Conservation (phyloP, 805 yeast species). For the Alloascoidea hylecoeti region DNA sequence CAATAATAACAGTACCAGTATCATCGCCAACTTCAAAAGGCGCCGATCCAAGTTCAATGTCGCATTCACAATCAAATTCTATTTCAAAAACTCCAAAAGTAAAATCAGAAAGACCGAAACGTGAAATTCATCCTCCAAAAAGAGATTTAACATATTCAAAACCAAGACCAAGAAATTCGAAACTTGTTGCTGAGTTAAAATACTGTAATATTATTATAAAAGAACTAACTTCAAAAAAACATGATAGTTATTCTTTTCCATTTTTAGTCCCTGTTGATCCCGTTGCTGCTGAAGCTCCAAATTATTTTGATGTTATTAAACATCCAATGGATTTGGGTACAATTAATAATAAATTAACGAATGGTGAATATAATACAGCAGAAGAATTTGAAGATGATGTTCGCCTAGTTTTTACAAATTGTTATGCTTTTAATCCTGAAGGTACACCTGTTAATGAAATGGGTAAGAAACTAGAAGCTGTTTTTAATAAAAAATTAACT, state of each 20-base stretch:
- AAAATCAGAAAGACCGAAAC: conserved; percentile 89
- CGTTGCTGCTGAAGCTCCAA: conserved; percentile 83
- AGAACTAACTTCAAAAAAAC: conserved; percentile 74
- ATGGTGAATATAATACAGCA: conserved; percentile 79
- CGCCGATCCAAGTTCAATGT: too few species aligned
- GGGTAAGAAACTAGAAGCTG: conserved; percentile 85
- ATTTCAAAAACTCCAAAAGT: too few species aligned
- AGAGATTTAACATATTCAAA: conserved; percentile 82
- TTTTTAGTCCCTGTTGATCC: conserved; percentile 92
- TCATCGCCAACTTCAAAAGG: neutral
- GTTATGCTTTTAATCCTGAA: conserved; percentile 88
- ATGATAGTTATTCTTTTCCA: conserved; percentile 76
- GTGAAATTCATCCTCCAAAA: conserved; percentile 94
- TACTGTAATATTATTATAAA: conserved; percentile 73
- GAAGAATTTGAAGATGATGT: conserved; percentile 81
- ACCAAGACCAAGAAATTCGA: conserved; percentile 82
- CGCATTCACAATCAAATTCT: too few species aligned
- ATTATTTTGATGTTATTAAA: conserved; percentile 74
- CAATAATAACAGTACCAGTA: too few species aligned
- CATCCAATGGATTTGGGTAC: conserved; percentile 94
- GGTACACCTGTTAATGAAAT: conserved; percentile 93
- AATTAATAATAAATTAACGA: conserved; percentile 61
- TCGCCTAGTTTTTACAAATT: conserved; percentile 71
- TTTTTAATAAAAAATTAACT: conserved; percentile 80
- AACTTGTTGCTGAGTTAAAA: conserved; percentile 76